These are phyloP conservation scores for Penicillium flavigenum DNA, from an alignment of 495 filamentous ascomycete genomes.

Conservation along the genomic window DNA sequence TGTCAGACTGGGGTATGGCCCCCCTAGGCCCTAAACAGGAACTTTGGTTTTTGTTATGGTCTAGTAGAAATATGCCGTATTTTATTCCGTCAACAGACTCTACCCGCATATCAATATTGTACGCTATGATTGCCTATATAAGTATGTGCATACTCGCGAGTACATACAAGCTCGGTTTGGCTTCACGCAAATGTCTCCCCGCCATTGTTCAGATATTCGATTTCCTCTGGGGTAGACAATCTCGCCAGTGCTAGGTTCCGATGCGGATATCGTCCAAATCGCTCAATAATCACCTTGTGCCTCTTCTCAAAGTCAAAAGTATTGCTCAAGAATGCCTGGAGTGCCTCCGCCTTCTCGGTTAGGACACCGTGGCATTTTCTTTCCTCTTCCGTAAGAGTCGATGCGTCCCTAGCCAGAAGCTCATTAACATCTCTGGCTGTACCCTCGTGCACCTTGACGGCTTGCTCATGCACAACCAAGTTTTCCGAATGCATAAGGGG, in stretches of 20 bases:
- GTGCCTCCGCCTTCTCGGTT: slow-evolving; percentile 12
- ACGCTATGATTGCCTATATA: neutral
- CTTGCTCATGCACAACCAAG: slow-evolving; percentile 26
- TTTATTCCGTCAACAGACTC: no score
- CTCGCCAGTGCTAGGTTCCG: slow-evolving; percentile 26
- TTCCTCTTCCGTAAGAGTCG: slow-evolving; percentile 20
- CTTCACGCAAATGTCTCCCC: slow-evolving; percentile 25
- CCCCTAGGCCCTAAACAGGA: no score
- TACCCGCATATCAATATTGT: neutral
- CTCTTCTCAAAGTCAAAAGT: slow-evolving; percentile 25
- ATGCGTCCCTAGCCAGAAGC: slow-evolving; percentile 16
- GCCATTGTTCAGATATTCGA: slow-evolving; percentile 27
- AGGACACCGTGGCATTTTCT: slow-evolving; percentile 18
- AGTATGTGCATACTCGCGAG: neutral
- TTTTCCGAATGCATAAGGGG: slow-evolving; percentile 39
- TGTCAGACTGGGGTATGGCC: no score
- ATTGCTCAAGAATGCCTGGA: slow-evolving; percentile 14
- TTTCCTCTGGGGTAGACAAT: slow-evolving; percentile 24
- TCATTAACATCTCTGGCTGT: slow-evolving; percentile 22
- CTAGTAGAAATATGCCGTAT: no score
- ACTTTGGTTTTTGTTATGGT: no score
- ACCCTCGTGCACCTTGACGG: slow-evolving; percentile 23
- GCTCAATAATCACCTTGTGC: slow-evolving; percentile 32
- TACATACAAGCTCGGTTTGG: neutral
- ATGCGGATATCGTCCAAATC: slow-evolving; percentile 32